Conservation (phyloP, 495 filamentous ascomycete species). For the Rhizodiscina lignyota region DNA sequence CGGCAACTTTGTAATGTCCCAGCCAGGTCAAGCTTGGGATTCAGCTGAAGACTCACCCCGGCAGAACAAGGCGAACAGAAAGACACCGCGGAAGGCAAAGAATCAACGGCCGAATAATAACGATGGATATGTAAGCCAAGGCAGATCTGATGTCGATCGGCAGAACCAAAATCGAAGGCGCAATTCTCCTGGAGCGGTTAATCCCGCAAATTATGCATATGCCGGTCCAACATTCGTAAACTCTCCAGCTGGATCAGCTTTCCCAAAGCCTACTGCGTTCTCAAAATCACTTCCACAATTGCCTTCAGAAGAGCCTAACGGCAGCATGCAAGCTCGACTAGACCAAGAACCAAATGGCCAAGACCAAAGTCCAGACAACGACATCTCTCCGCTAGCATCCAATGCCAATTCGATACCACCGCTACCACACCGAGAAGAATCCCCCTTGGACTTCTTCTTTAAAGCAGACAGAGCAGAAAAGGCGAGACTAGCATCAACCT, state of each 20-base stretch:
- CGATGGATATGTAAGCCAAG: background rate
- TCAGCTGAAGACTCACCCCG: too few relatives aligned
- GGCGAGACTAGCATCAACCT: conserved; percentile 25
- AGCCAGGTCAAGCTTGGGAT: too few relatives aligned
- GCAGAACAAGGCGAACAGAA: too few relatives aligned
- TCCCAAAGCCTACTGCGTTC: conserved; percentile 85
- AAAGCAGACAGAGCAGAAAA: conserved; percentile 66
- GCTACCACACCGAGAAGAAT: conserved; percentile 40
- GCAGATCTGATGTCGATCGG: background rate
- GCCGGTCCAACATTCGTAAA: conserved; percentile 92
- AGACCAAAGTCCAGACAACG: conserved; percentile 15
- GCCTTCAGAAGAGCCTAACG: conserved; percentile 24
- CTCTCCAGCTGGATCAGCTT: conserved; percentile 80
- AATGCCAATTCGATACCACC: conserved; percentile 14
- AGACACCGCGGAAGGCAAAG: background rate
- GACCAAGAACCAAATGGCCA: conserved; percentile 20
- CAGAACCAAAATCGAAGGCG: background rate
- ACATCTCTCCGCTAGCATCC: conserved; percentile 15
- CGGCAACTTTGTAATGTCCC: too few relatives aligned
- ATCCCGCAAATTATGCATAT: too few relatives aligned
- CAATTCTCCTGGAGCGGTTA: background rate
- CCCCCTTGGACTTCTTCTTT: conserved; percentile 79
- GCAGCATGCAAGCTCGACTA: conserved; percentile 25
- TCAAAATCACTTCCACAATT: conserved; percentile 57
- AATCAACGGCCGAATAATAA: background rate